Percentiles rank a stretch among this genome's conserved stretches.
Conservation (phyloP, 2,329 filamentous ascomycete genomes). For the Teratosphaeria nubilosa region DNA sequence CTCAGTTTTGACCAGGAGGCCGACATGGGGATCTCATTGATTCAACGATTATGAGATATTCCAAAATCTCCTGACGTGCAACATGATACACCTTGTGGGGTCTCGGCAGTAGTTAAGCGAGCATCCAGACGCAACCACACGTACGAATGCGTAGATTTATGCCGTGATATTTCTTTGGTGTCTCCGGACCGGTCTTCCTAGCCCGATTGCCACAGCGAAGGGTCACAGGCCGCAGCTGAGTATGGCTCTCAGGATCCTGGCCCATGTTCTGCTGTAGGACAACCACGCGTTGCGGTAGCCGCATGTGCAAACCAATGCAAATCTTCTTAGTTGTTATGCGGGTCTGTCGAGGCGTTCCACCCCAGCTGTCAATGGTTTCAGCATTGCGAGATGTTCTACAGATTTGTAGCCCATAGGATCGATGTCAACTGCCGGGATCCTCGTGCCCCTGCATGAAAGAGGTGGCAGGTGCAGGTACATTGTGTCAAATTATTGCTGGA, state of each 20-base stretch:
- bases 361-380: background rate
- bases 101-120: background rate
- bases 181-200: background rate
- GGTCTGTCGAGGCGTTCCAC: background rate
- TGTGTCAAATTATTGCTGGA: background rate
- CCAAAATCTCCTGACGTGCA: background rate
- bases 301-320: background rate
- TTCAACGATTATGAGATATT: background rate
- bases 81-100: background rate
- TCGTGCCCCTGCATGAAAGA: background rate
- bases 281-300: background rate
- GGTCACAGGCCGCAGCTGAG: background rate
- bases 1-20: background rate
- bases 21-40: background rate
- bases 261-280: background rate
- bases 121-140: background rate
- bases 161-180: background rate
- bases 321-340: background rate
- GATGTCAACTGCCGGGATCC: background rate
- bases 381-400: background rate
- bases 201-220: background rate
- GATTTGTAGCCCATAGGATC: background rate
- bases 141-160: background rate
- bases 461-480: background rate
- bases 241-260: background rate